Percentiles rank a stretch among this genome's conserved stretches.
Conservation (phyloP, 129 eudicot genomes). For the Artemisia annua region DNA sequence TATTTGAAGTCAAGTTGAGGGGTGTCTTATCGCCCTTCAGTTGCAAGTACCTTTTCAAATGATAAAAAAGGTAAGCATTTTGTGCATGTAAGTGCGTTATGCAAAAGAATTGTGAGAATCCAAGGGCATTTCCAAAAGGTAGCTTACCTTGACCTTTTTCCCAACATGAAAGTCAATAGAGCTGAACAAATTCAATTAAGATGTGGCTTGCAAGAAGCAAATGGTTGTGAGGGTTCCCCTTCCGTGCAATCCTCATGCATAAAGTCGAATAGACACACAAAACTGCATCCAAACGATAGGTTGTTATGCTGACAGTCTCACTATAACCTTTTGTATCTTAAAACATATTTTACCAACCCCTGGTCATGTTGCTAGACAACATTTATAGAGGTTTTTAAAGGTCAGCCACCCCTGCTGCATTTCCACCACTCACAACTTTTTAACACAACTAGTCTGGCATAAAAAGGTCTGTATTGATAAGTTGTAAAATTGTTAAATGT, state of each 20-base stretch:
- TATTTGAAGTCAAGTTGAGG: too few species aligned
- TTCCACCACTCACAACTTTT: not conserved
- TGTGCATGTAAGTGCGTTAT: too few species aligned
- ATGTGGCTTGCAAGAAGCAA: slow-evolving; percentile 85
- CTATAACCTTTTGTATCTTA: not conserved
- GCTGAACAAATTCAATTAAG: too few species aligned
- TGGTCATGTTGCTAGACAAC: slow-evolving; percentile 95
- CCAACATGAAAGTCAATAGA: too few species aligned
- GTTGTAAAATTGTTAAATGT: not conserved
- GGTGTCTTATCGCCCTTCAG: too few species aligned
- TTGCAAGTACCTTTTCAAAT: too few species aligned
- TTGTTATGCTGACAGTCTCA: not conserved
- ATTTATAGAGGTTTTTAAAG: slow-evolving; percentile 82
- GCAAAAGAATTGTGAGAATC: too few species aligned
- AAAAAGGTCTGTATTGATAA: not conserved
- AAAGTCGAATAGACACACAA: slow-evolving; percentile 80
- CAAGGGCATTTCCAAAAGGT: too few species aligned
- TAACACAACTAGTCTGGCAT: not conserved
- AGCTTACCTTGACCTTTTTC: too few species aligned
- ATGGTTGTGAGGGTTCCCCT: slow-evolving; percentile 89
- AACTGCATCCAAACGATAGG: slow-evolving; percentile 33
- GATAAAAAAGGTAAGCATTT: too few species aligned
- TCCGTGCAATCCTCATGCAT: slow-evolving; percentile 96
- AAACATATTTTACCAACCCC: slow-evolving; percentile 43
- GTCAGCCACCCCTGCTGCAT: slow-evolving; percentile 75